Base-by-base conservation (phyloP, 352 stramenopile species). In the Pythium graminicola region DNA sequence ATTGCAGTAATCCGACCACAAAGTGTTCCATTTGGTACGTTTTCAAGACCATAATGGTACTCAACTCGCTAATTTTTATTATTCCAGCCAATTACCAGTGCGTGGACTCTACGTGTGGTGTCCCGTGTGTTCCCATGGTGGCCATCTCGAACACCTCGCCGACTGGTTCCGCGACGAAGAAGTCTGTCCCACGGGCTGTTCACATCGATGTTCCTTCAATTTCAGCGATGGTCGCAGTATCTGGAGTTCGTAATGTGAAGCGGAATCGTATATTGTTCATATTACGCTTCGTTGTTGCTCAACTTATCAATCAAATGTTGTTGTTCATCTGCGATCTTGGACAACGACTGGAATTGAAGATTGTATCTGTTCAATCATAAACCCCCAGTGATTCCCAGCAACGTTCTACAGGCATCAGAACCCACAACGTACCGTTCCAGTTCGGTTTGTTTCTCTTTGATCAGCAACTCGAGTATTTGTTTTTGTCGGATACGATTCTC, bases 21-120 rank as follows among this genome's bases (percentile, higher is more conserved):
- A 63, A 74, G 1, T 96, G 86, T 53, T 93, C 86, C 7, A 80
- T 96, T 26, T 96, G 86, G 84, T 94, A 73, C 22, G 69, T 24
- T 2, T 0, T n/a, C 40, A 2, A 33, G n/a, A n/a, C n/a, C n/a
- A n/a, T n/a, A n/a, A n/a, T n/a, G n/a, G n/a, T n/a, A n/a, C n/a
- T n/a, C n/a, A n/a, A n/a, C n/a, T n/a, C n/a, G n/a, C n/a, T n/a
- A n/a, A n/a, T 29, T 7, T 16, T 47, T 10, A 14, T 14, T 4
- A 4, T 31, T 3, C 23, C 42, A 95, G 84, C 47, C 76, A 95
- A 77, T 50, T 91, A 4, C 81, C 85, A 33, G 87, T 95, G 22
- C 81, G 83, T 24, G 86, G 87, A 40, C 53, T 96, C 5, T 96
- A 93, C 48, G 86, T 95, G 4, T 96, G 87, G 87, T 96, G 87